Conservation (phyloP, 2,329 filamentous ascomycete species). For the Trichoderma sp. region DNA sequence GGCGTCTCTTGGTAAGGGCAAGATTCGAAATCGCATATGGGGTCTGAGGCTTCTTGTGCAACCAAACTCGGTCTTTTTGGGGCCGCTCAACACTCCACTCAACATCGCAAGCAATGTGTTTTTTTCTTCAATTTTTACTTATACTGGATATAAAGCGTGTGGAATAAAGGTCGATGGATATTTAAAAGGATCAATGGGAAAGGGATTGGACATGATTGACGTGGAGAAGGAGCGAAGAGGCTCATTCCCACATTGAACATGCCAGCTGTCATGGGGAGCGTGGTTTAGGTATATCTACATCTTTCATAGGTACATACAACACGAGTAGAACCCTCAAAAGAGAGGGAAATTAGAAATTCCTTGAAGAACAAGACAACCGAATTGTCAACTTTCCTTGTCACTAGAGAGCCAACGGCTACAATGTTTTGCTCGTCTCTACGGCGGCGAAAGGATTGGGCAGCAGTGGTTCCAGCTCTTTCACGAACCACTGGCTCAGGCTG, state of each 20-base stretch:
- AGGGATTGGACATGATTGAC: background rate
- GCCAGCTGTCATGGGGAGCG: background rate
- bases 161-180: background rate
- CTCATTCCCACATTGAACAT: background rate
- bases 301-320: background rate
- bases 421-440: slow-evolving; percentile 43
- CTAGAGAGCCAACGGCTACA: background rate
- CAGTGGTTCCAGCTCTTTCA: slow-evolving; percentile 30
- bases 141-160: background rate
- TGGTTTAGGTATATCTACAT: background rate
- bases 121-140: background rate
- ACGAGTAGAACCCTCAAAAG: background rate
- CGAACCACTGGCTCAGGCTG: slow-evolving; percentile 23
- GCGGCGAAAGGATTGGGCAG: slow-evolving; percentile 37
- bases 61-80: background rate
- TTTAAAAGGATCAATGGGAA: background rate
- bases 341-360: background rate
- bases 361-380: background rate
- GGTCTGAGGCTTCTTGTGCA: background rate
- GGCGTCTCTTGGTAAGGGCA: background rate
- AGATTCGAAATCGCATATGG: background rate
- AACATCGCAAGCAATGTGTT: background rate
- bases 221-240: background rate
- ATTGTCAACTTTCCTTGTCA: background rate
- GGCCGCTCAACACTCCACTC: slow-evolving; percentile 4